A percentile compares a stretch with the other conserved stretches of the same genome.
These are phyloP conservation scores for Scedosporium minutisporum DNA, from an alignment of 2,329 filamentous ascomycete genomes.

Conservation along the genomic window DNA sequence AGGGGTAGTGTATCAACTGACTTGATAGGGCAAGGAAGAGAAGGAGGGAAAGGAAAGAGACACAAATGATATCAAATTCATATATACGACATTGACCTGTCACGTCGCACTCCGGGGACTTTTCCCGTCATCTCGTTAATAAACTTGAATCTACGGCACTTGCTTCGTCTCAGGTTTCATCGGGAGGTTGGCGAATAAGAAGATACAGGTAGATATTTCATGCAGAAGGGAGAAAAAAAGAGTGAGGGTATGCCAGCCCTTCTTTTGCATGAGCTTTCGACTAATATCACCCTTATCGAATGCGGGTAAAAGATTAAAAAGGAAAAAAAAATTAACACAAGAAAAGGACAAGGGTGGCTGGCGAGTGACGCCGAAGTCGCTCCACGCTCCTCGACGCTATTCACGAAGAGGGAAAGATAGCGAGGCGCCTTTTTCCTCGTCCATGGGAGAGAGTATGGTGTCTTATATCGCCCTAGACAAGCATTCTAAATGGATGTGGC, in stretches of 20 bases:
- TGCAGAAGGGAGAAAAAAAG: neutral
- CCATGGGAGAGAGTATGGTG: too few relatives aligned
- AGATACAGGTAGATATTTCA: neutral
- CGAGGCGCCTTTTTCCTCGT: too few relatives aligned
- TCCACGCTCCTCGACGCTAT: neutral
- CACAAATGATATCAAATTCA: neutral
- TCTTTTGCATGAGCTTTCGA: neutral
- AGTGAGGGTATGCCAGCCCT: neutral
- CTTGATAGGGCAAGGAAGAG: neutral
- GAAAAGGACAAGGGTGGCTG: neutral
- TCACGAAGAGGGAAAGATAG: too few relatives aligned
- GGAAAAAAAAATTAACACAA: neutral
- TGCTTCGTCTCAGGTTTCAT: neutral
- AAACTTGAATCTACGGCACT: neutral
- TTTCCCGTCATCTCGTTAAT: neutral
- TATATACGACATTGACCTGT: neutral
- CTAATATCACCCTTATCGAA: neutral
- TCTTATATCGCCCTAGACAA: too few relatives aligned
- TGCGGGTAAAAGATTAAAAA: neutral
- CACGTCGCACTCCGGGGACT: neutral
- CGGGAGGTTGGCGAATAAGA: neutral
- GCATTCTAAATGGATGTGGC: neutral
- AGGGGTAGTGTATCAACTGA: neutral
- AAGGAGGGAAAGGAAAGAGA: neutral
- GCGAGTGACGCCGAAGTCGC: neutral